Conservation (phyloP, 1,139 yeast species). For the Diutina pseudorugosa region DNA sequence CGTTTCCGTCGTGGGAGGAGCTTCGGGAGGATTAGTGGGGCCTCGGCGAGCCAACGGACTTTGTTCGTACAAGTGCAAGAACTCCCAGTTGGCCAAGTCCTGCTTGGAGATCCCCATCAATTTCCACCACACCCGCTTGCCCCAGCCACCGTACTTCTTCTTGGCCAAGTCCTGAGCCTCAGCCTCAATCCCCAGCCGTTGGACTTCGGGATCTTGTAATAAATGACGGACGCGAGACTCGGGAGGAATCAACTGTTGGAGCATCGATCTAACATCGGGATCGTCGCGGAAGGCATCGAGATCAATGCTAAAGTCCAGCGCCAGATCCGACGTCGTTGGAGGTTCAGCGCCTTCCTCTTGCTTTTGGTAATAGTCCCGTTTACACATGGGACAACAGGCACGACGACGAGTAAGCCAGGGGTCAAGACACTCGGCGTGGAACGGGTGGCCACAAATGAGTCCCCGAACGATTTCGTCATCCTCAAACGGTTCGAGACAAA, state of each 20-base stretch:
- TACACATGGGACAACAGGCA: constrained; percentile 82
- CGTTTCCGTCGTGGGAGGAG: neutral
- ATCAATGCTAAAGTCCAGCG: constrained; percentile 16
- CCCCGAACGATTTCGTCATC: constrained; percentile 59
- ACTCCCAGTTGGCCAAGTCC: constrained; percentile 42
- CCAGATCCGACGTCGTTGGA: neutral
- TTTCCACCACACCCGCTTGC: constrained; percentile 36
- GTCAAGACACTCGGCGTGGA: constrained; percentile 69
- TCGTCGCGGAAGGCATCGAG: constrained; percentile 29
- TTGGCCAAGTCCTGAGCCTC: constrained; percentile 28
- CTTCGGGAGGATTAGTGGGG: neutral
- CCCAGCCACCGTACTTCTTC: constrained; percentile 21
- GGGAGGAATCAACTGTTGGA: constrained; percentile 30
- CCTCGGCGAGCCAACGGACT: neutral
- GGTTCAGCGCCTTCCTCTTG: constrained; percentile 9
- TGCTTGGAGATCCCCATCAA: constrained; percentile 38
- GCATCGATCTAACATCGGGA: constrained; percentile 25
- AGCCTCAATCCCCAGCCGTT: constrained; percentile 26
- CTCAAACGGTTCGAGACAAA: constrained; percentile 59
- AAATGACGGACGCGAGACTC: constrained; percentile 27
- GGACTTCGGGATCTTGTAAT: constrained; percentile 16
- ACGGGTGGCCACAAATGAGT: constrained; percentile 72
- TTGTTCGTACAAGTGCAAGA: constrained; percentile 24
- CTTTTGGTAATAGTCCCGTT: constrained; percentile 47
- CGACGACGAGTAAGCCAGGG: constrained; percentile 71